phyloP scores from a whole-genome alignment of 805 yeast genomes.

The Starmerella kuoi region DNA sequence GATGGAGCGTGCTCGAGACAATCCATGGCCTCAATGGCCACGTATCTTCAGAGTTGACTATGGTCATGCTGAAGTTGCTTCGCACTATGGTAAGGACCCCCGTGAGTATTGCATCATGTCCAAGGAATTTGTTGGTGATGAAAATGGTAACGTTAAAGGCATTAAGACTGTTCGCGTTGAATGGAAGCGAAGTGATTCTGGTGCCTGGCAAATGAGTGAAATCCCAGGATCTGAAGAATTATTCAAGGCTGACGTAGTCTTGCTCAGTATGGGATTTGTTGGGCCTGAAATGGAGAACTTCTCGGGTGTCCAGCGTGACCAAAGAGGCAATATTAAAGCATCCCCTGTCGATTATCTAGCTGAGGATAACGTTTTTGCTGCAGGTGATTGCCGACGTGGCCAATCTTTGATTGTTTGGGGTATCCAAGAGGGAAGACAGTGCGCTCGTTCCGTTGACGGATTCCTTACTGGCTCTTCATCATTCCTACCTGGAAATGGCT shows the following conservation, averaged over 20 bases:
- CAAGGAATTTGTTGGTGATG: conserved; percentile 91
- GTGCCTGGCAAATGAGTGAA: conserved; percentile 99
- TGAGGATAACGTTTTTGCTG: conserved; percentile 68
- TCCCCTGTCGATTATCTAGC: conserved; percentile 58
- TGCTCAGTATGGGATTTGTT: conserved; percentile 92
- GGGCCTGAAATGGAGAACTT: conserved; percentile 86
- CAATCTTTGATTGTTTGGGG: conserved; percentile 99
- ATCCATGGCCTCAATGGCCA: conserved; percentile 99
- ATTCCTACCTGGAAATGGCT: conserved; percentile 85
- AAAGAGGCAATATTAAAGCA: conserved; percentile 70
- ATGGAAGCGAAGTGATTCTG: conserved; percentile 90
- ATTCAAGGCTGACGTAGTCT: conserved; percentile 88
- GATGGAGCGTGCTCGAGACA: conserved; percentile 71
- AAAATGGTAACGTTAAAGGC: conserved; percentile 86
- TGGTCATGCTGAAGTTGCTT: conserved; percentile 90
- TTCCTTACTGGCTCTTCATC: conserved; percentile 67
- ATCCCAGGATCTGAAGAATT: conserved; percentile 88
- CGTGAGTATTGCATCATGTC: conserved; percentile 92
- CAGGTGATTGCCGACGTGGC: conserved; percentile 98
- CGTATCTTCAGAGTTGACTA: conserved; percentile 94
- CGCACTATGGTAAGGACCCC: conserved; percentile 93
- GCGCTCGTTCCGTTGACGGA: conserved; percentile 86
- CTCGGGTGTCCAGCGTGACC: conserved; percentile 45
- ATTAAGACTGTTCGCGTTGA: conserved; percentile 94
- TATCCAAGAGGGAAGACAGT: conserved; percentile 97